A percentile compares a stretch with the other conserved stretches of the same genome.
phyloP scores from a whole-genome alignment of 768 basidiomycete species.

The Trametes cingulata region DNA sequence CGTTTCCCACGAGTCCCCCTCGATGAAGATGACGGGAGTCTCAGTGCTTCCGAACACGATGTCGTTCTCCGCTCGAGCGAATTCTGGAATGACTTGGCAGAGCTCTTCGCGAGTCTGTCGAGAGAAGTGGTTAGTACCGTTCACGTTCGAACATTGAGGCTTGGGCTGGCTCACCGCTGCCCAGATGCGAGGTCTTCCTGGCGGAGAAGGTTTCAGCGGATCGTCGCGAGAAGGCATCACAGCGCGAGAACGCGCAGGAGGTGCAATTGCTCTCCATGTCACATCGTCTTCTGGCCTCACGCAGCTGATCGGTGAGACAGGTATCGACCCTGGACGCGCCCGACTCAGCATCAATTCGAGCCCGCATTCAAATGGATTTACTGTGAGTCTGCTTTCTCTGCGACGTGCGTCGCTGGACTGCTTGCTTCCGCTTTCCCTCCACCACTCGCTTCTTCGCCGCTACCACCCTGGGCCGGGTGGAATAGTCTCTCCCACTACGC shows the following conservation, averaged over 20 bases:
- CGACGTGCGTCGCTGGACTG: not conserved
- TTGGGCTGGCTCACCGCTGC: not conserved
- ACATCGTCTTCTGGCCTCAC: not conserved
- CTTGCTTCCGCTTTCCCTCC: not conserved
- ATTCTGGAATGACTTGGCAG: slow-evolving; percentile 17
- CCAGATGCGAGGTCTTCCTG: not conserved
- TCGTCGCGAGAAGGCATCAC: not conserved
- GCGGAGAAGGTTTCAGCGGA: not conserved
- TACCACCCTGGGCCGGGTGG: not conserved
- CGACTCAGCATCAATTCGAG: not conserved
- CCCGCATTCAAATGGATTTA: not conserved
- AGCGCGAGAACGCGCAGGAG: not conserved
- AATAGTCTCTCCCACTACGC: not conserved
- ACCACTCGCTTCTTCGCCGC: not conserved
- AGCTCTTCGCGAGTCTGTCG: slow-evolving; percentile 26
- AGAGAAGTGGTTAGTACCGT: not conserved
- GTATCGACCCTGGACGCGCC: not conserved
- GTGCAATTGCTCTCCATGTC: not conserved
- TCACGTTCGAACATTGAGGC: not conserved
- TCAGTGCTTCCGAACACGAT: slow-evolving; percentile 18
- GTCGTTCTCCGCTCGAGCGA: slow-evolving; percentile 11
- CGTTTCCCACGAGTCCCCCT: slow-evolving; percentile 13
- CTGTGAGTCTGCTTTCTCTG: not conserved
- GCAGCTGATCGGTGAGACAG: not conserved
- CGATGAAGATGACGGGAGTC: slow-evolving; percentile 24